Evolutionary conservation across 495 filamentous ascomycete genomes (phyloP).

Genomic region (Collariella sp.): DNA sequence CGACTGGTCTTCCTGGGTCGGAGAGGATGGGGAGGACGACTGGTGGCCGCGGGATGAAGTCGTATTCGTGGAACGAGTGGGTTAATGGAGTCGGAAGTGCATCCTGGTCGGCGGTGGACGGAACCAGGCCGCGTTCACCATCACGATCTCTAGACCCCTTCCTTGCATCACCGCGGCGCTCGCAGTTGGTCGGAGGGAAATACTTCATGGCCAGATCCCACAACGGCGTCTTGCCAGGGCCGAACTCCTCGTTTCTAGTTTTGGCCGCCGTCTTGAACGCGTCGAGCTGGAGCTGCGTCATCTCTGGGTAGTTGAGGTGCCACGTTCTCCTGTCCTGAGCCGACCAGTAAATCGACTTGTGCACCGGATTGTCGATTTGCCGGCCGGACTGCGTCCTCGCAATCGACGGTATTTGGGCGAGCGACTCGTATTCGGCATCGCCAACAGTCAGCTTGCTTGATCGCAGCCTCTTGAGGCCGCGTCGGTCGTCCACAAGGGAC

Average conservation of each 20-base stretch:
- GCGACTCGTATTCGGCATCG: constrained; percentile 29
- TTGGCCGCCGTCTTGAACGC: constrained; percentile 36
- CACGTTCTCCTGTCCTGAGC: constrained; percentile 39
- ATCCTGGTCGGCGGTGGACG: constrained; percentile 19
- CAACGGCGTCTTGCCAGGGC: constrained; percentile 32
- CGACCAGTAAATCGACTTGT: constrained; percentile 44
- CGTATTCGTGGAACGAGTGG: constrained; percentile 9
- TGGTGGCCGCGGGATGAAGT: neutral
- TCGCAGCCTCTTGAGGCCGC: constrained; percentile 40
- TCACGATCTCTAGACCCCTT: neutral
- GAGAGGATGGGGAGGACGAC: constrained; percentile 12
- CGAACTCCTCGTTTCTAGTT: constrained; percentile 39
- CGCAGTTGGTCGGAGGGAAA: constrained; percentile 31
- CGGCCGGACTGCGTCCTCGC: constrained; percentile 28
- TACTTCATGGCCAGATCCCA: constrained; percentile 42
- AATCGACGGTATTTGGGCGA: constrained; percentile 33
- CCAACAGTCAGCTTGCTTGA: constrained; percentile 19
- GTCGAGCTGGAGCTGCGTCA: constrained; percentile 43
- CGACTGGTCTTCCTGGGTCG: constrained; percentile 15
- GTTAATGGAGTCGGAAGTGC: constrained; percentile 11
- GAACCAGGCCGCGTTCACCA: neutral
- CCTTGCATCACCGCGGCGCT: neutral
- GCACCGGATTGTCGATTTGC: constrained; percentile 42
- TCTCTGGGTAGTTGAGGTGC: constrained; percentile 47
- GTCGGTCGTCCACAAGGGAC: constrained; percentile 17